Base-by-base conservation (phyloP, 768 basidiomycete species). In the Kwoniella dendrophila region DNA sequence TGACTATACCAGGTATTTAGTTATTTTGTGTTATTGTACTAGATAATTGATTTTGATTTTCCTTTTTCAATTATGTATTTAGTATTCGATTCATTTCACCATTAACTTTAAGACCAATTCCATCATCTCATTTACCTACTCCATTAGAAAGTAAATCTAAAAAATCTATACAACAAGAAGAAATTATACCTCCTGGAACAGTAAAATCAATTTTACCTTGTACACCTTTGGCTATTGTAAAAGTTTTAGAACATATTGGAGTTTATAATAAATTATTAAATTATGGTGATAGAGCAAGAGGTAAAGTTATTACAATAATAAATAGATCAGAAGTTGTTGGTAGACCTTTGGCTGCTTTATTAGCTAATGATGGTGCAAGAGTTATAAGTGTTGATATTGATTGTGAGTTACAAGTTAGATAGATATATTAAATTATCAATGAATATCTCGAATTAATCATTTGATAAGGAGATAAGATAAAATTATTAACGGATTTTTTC, bases 321-420 rank as follows among this genome's bases (percentile, higher is more conserved):
- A 99, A 99, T 80, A 91, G 92, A 65, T 94, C 91, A 38, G 96
- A 99, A 78, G 96, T 99, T 34, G 96, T 99, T 16, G 96, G 96
- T 18, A 84, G 96, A 62, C 96, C 95, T 12, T 83, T 98, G n/a
- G 95, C 93, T 0, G 96, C 96, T 3, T 82, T 99, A 47, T 84
- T 98, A 41, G 86, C 94, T 2, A 99, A 99, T 75, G 96, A 99
- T 74, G 96, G 96, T 29, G 96, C 95, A 1, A 84, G 92, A 8
- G 96, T 97, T 4, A 88, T 97, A 72, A 94, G 91, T 5, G 90
- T 90, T 4, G 96, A 99, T 77, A 90, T 98, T 58, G 92, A 95
- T 76, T 90, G 92, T 78, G 60, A 71, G 77, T 64, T 12, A 18
- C 8, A 18, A 8, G 36, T 38, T 38, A 18, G 24, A 56, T n/a